Percentiles rank a stretch among this genome's conserved stretches.
Evolutionary conservation across 371 early-diverging fungal species (phyloP).

Genomic region (Mortierella sp.): DNA sequence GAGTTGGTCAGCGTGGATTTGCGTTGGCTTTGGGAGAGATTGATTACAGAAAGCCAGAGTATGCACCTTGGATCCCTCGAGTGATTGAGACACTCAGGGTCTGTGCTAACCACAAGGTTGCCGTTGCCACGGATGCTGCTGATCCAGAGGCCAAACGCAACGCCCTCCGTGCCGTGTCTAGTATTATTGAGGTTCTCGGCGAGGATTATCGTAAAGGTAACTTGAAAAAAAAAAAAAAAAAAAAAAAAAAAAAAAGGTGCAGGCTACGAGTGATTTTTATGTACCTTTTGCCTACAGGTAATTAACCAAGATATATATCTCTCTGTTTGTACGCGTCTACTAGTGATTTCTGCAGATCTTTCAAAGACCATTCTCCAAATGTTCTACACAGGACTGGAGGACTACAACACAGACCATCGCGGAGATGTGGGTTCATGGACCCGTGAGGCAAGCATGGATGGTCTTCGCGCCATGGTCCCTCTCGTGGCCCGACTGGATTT

Average conservation of each 20-base stretch:
- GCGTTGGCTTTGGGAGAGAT: constrained; percentile 74
- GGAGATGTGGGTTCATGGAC: constrained; percentile 98
- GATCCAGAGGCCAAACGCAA: constrained; percentile 81
- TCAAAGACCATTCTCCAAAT: constrained; percentile 58
- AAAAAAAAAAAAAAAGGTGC: neutral
- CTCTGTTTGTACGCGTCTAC: neutral
- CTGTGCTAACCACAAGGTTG: constrained; percentile 1
- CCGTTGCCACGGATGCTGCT: constrained; percentile 9
- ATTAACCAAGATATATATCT: no score
- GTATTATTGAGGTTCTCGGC: constrained; percentile 55
- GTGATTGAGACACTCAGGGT: constrained; percentile 9
- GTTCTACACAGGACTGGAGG: constrained; percentile 72
- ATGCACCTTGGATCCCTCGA: constrained; percentile 14
- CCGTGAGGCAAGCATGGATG: constrained; percentile 78
- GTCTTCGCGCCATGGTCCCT: constrained; percentile 61
- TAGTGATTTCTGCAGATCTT: constrained; percentile 55
- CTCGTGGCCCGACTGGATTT: constrained; percentile 56
- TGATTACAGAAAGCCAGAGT: constrained; percentile 25
- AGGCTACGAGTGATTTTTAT: neutral
- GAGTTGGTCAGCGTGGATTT: constrained; percentile 71
- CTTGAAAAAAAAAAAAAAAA: neutral
- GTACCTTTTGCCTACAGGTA: neutral
- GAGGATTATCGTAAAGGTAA: constrained; percentile 58
- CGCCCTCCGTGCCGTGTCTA: constrained; percentile 65
- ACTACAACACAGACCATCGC: constrained; percentile 89